phyloP scores from a whole-genome alignment of 495 filamentous ascomycete genomes.

The Sphaerosporella brunnea region DNA sequence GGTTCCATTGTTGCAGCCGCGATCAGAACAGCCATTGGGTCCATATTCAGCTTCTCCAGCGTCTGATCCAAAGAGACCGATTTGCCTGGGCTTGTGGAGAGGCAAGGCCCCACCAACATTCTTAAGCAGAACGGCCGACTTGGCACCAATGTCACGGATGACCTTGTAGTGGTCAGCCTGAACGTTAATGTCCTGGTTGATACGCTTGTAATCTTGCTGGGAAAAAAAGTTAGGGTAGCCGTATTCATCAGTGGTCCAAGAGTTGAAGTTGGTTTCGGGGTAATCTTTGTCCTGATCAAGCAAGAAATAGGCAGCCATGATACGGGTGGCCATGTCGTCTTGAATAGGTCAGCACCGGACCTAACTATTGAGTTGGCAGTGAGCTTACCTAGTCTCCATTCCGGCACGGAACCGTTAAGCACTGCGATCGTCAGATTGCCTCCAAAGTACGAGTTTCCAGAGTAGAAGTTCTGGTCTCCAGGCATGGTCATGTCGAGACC shows the following conservation, averaged over 20 bases:
- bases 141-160: slow-evolving; percentile 38
- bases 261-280: slow-evolving; percentile 66
- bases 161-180: slow-evolving; percentile 36
- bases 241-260: slow-evolving; percentile 64
- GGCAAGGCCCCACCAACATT: slow-evolving; percentile 47
- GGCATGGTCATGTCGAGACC: slow-evolving; percentile 95
- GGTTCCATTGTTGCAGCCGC: slow-evolving; percentile 66
- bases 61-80: slow-evolving; percentile 57
- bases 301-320: slow-evolving; percentile 87
- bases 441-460: slow-evolving; percentile 63
- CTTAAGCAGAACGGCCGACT: slow-evolving; percentile 53
- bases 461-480: slow-evolving; percentile 61
- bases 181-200: slow-evolving; percentile 49
- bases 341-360: too few species aligned
- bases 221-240: slow-evolving; percentile 48
- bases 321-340: slow-evolving; percentile 87
- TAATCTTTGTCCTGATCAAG: slow-evolving; percentile 49
- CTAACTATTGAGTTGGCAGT: too few species aligned
- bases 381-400: slow-evolving; percentile 76
- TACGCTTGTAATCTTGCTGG: slow-evolving; percentile 40
- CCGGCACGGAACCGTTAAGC: slow-evolving; percentile 76
- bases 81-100: slow-evolving; percentile 33
- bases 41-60: slow-evolving; percentile 35
- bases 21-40: slow-evolving; percentile 71
- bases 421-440: slow-evolving; percentile 70